Conservation (phyloP, 129 eudicot genomes). For the Solidago caesia region DNA sequence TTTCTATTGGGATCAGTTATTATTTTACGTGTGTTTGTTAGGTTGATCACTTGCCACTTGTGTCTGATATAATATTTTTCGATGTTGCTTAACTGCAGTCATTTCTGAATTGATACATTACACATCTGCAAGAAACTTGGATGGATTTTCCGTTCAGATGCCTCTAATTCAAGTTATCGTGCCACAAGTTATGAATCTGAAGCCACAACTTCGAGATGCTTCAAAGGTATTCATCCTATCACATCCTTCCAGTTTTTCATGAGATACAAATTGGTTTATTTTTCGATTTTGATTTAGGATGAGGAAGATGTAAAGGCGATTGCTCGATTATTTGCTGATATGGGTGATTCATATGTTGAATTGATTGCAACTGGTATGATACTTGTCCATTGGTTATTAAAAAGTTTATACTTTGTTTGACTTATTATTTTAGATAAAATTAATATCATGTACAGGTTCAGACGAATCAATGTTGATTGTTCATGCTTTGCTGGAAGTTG, state of each 20-base stretch:
- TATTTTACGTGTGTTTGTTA: slow-evolving; percentile 8
- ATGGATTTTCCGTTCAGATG: slow-evolving; percentile 71
- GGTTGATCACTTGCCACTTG: neutral
- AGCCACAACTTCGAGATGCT: slow-evolving; percentile 88
- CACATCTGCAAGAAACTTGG: slow-evolving; percentile 72
- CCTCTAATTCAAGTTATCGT: slow-evolving; percentile 94
- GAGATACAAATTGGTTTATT: neutral
- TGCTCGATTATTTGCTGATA: slow-evolving; percentile 96
- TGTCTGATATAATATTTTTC: slow-evolving; percentile 17
- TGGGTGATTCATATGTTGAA: slow-evolving; percentile 98
- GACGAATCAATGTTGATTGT: slow-evolving; percentile 98
- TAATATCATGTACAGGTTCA: slow-evolving; percentile 60
- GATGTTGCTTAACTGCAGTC: slow-evolving; percentile 51
- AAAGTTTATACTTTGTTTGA: slow-evolving; percentile 5
- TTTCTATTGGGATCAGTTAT: slow-evolving; percentile 6
- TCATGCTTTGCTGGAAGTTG: slow-evolving; percentile 87
- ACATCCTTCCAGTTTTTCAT: slow-evolving; percentile 4
- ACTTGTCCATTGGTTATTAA: slow-evolving; percentile 6
- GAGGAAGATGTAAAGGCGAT: slow-evolving; percentile 99
- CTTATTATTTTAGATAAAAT: neutral
- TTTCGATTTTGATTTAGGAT: slow-evolving; percentile 47
- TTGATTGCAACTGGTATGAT: slow-evolving; percentile 91
- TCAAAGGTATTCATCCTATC: slow-evolving; percentile 60
- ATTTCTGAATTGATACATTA: slow-evolving; percentile 95
- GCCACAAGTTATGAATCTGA: slow-evolving; percentile 86